Base-by-base conservation (phyloP, 1,284 basidiomycete genomes). In the Rhodofomes roseus region DNA sequence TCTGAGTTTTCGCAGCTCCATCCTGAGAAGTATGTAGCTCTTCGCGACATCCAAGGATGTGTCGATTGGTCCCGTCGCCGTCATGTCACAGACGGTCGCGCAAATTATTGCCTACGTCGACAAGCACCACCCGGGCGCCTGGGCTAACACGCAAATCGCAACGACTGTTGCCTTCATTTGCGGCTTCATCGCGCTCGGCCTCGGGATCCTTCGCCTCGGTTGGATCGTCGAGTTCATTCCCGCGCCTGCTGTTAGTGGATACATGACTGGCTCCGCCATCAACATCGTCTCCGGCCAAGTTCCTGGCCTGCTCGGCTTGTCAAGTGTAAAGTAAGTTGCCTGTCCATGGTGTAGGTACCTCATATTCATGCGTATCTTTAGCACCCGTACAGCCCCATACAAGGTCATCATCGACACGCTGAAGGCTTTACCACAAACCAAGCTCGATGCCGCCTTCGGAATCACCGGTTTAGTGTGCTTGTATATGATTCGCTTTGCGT, bases 141-240 rank as follows among this genome's bases (percentile, higher is more conserved):
- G 85, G 83, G 68, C 74, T 2, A 77, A 77, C 2, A 87, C 91
- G 6, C 79, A 87, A 60, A 98, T 99, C 64, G 96, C 93, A 2
- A 93, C 89, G 5, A 86, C 87, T 0, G 74, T 98, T 22, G 91
- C 96, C 0, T 90, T 98, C 71, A 81, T 98, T 50, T 92, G 87
- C 72, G 96, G 96, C 41, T 93, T 95, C 73, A 93, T 97, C 72
- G 90, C 94, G n/a, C 84, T 98, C 41, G 92, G 83, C 40, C 89
- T 99, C 48, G 96, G 97, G 58, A 76, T 98, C n/a, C 78, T 99
- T 3, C 84, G 96, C 29, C 70, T 98, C 6, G 96, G 96, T 0
- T 97, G 96, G 93, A 78, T 99, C 51, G 89, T 98, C 61, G 96
- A 98, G 73, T 96, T 98, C 72, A 98, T 97, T 64, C 90, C 93